These are phyloP conservation scores for Persicaria tinctoria DNA, from an alignment of 148 eudicot genomes.

Conservation along the genomic window DNA sequence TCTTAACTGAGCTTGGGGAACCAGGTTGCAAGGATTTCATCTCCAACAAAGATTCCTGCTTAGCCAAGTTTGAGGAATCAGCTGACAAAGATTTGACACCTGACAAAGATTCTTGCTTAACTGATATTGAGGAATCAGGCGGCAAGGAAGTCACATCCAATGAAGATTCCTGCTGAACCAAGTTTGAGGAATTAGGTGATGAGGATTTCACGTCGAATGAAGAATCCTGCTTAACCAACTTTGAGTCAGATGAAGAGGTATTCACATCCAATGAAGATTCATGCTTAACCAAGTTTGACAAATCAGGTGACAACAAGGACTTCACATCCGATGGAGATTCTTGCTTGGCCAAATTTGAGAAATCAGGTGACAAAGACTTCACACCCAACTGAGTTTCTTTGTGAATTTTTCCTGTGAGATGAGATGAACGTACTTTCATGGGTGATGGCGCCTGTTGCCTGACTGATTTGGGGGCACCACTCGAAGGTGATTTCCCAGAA, in stretches of 20 bases:
- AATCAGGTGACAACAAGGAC: slow-evolving; percentile 16
- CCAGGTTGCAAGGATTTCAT: slow-evolving; percentile 14
- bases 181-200: slow-evolving; percentile 1
- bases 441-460: slow-evolving; percentile 21
- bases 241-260: slow-evolving; percentile 16
- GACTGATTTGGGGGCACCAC: slow-evolving; percentile 12
- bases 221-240: slow-evolving; percentile 1
- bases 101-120: background rate
- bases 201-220: background rate
- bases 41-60: slow-evolving; percentile 5
- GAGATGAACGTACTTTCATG: slow-evolving; percentile 6
- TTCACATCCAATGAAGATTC: slow-evolving; percentile 17
- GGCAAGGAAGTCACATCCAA: slow-evolving; percentile 3
- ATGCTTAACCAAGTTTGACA: slow-evolving; percentile 14
- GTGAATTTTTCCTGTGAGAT: slow-evolving; percentile 25
- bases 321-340: slow-evolving; percentile 12
- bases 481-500: slow-evolving; percentile 13
- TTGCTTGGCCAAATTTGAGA: slow-evolving; percentile 13
- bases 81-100: slow-evolving; percentile 16
- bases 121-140: background rate
- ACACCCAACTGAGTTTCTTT: slow-evolving; percentile 15
- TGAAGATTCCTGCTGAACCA: background rate
- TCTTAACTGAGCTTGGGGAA: slow-evolving; percentile 8
- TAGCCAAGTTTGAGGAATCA: slow-evolving; percentile 15
- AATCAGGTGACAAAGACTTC: slow-evolving; percentile 20